Evolutionary conservation across 768 basidiomycete genomes (phyloP).

Genomic region (Cantharellus cinnabarinus): DNA sequence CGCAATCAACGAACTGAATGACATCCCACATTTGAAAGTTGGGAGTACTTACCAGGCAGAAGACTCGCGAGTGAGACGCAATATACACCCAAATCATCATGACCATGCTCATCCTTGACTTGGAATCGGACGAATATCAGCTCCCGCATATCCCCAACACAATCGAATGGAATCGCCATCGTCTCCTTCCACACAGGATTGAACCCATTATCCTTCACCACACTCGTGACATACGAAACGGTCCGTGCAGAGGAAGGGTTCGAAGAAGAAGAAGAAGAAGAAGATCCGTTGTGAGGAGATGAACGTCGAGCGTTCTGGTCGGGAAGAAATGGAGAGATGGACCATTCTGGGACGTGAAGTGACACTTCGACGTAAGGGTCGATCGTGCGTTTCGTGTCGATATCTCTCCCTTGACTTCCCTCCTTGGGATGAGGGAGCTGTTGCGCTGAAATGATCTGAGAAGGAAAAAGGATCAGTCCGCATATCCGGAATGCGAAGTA

Average conservation of each 20-base stretch:
- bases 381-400: conserved; percentile 31
- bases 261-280: conserved; percentile 6
- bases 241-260: conserved; percentile 18
- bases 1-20: conserved; percentile 8
- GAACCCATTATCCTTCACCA: conserved; percentile 74
- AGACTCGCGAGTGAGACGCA: conserved; percentile 52
- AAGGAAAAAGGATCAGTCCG: background rate
- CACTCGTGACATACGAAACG: conserved; percentile 34
- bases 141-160: conserved; percentile 56
- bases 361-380: conserved; percentile 74
- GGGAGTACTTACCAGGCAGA: conserved; percentile 36
- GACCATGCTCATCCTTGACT: conserved; percentile 34
- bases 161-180: conserved; percentile 52
- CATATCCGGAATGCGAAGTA: background rate
- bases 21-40: conserved; percentile 7
- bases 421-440: conserved; percentile 64
- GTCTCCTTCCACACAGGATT: conserved; percentile 75
- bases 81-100: conserved; percentile 52
- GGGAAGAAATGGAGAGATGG: conserved; percentile 16
- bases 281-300: conserved; percentile 11
- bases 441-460: conserved; percentile 65
- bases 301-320: conserved; percentile 9
- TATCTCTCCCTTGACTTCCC: conserved; percentile 32
- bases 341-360: conserved; percentile 58
- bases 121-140: conserved; percentile 69